Percentiles rank a stretch among this genome's conserved stretches.
These are phyloP conservation scores for Dillenia suffruticosa DNA, from an alignment of 164 flowering plant species.

Conservation along the genomic window DNA sequence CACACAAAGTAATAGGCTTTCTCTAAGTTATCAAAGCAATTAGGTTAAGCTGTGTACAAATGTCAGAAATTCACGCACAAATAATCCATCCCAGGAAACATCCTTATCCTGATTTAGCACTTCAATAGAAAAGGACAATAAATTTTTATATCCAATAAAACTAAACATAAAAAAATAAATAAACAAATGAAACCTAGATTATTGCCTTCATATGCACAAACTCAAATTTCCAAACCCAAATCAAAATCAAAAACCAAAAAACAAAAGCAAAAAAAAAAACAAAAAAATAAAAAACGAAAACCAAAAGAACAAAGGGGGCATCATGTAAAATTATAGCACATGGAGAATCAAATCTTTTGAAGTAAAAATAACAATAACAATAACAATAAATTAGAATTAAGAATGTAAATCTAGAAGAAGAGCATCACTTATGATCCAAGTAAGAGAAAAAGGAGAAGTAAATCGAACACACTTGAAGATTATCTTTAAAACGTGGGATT, in stretches of 20 bases:
- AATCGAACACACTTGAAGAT: conserved; percentile 20
- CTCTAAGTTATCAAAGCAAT: conserved; percentile 5
- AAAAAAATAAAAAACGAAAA: neutral
- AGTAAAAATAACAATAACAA: conserved; percentile 13
- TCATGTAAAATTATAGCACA: neutral
- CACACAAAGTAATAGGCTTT: neutral
- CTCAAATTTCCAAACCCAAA: neutral
- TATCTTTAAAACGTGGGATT: conserved; percentile 9
- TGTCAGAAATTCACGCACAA: neutral
- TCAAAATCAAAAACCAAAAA: no score
- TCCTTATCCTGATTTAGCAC: no score
- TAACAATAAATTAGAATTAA: neutral
- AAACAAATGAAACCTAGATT: neutral
- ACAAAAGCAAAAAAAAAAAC: conserved; percentile 5
- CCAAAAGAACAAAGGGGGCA: neutral
- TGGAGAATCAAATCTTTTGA: conserved; percentile 15
- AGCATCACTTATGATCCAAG: no score
- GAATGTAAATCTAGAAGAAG: no score
- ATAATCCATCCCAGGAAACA: no score
- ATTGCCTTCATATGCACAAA: neutral
- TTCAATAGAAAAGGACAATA: no score
- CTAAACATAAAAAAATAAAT: neutral
- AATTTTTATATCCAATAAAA: neutral
- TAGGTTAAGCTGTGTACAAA: conserved; percentile 12
- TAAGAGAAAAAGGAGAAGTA: neutral